phyloP scores from a whole-genome alignment of 257 asterid genomes.

The Lantana camara region DNA sequence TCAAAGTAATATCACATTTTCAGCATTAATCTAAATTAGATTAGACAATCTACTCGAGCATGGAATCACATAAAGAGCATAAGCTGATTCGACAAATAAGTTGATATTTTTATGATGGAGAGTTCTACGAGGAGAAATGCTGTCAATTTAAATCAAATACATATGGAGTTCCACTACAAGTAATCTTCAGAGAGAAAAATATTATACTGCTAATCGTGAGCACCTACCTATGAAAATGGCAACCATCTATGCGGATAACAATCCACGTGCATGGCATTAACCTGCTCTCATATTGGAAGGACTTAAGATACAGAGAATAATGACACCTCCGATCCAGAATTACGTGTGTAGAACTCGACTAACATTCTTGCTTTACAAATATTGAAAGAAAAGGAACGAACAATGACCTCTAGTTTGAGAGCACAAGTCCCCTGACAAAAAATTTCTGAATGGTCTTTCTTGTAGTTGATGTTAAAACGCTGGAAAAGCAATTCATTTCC shows the following conservation, averaged over 20 bases:
- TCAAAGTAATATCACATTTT: too few relatives aligned
- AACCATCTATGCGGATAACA: too few relatives aligned
- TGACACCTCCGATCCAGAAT: too few relatives aligned
- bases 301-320: constrained; percentile 60
- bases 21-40: too few relatives aligned
- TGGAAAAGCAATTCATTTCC: constrained; percentile 78
- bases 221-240: constrained; percentile 86
- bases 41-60: too few relatives aligned
- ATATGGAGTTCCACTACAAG: neutral
- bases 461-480: constrained; percentile 71
- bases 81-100: too few relatives aligned
- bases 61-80: too few relatives aligned
- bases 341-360: too few relatives aligned
- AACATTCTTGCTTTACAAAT: constrained; percentile 6
- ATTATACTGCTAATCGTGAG: constrained; percentile 1
- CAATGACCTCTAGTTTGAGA: constrained; percentile 60
- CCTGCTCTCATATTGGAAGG: constrained; percentile 64
- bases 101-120: too few relatives aligned
- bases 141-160: too few relatives aligned
- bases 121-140: too few relatives aligned
- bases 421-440: constrained; percentile 93
- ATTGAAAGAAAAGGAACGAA: constrained; percentile 8
- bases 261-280: too few relatives aligned
- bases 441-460: constrained; percentile 59
- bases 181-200: neutral